Conservation (phyloP, 2,329 filamentous ascomycete species). For the Cephalotrichum gorgonifer region DNA sequence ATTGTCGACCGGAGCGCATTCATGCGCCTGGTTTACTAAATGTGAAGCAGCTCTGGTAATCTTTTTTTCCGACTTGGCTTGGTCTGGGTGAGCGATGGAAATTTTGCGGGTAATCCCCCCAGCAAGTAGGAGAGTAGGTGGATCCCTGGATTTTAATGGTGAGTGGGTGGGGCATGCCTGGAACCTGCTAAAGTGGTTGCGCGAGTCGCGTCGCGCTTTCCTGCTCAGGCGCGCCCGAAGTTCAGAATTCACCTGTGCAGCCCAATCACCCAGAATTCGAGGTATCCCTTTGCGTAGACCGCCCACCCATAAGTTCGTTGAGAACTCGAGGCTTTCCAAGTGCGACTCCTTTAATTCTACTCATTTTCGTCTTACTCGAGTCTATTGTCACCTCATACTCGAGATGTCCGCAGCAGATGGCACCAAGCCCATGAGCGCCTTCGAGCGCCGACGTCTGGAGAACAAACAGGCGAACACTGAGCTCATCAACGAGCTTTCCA, state of each 20-base stretch:
- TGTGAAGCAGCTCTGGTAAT: background rate
- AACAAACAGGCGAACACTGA: constrained; percentile 84
- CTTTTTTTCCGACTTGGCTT: background rate
- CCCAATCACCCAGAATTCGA: too few species aligned
- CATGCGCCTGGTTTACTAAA: background rate
- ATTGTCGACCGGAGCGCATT: background rate
- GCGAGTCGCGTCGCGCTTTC: constrained; percentile 5
- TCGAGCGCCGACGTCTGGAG: constrained; percentile 73
- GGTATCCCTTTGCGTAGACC: too few species aligned
- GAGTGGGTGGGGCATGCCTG: background rate
- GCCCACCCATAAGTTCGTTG: too few species aligned
- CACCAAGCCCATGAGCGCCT: constrained; percentile 57
- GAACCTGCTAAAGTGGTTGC: background rate
- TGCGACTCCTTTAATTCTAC: background rate
- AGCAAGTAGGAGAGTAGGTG: too few species aligned
- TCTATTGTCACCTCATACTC: background rate
- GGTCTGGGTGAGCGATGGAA: background rate
- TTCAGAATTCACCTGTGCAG: too few species aligned
- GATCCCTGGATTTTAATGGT: too few species aligned
- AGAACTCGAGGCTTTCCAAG: too few species aligned
- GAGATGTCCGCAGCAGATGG: constrained; percentile 25
- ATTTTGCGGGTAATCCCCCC: background rate
- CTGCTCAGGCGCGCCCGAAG: background rate
- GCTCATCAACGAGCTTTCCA: constrained; percentile 65
- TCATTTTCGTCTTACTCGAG: background rate